Conservation (phyloP, 2,329 filamentous ascomycete species). For the Hypoxylon sp. region DNA sequence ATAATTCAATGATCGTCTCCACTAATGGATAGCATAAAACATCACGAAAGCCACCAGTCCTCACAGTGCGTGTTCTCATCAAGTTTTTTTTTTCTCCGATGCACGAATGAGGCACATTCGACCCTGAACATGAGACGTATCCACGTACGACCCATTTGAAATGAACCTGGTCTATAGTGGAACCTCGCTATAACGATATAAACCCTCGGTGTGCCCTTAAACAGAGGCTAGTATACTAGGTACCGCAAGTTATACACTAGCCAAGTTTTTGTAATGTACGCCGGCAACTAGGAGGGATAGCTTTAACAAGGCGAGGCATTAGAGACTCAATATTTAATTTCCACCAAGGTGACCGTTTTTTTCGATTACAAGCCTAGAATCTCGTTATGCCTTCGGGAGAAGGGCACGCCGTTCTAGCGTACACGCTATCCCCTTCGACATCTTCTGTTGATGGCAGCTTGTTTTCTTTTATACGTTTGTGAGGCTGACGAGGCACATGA, state of each 20-base stretch:
- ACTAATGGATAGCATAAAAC: conserved; percentile 4
- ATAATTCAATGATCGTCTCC: conserved; percentile 5
- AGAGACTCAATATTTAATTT: not conserved
- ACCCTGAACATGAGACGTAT: not conserved
- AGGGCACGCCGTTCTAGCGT: not conserved
- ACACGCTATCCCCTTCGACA: not conserved
- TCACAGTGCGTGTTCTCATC: not conserved
- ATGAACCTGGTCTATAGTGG: not conserved
- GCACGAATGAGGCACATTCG: conserved; percentile 13
- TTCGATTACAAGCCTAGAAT: not conserved
- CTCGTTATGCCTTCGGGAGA: not conserved
- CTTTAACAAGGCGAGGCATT: conserved; percentile 1
- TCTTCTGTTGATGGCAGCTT: not conserved
- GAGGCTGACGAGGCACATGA: conserved; percentile 3
- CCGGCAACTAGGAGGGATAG: not conserved
- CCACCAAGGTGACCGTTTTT: not conserved
- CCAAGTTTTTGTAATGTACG: not conserved
- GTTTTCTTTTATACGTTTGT: conserved; percentile 1
- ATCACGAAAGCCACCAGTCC: not conserved
- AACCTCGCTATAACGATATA: conserved; percentile 14
- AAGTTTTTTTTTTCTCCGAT: not conserved
- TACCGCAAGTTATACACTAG: not conserved
- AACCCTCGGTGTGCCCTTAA: conserved; percentile 1
- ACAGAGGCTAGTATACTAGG: not conserved
- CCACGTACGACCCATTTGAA: not conserved